These are phyloP conservation scores for Lachancea mirantina DNA, from an alignment of 805 yeast genomes.

Conservation along the genomic window DNA sequence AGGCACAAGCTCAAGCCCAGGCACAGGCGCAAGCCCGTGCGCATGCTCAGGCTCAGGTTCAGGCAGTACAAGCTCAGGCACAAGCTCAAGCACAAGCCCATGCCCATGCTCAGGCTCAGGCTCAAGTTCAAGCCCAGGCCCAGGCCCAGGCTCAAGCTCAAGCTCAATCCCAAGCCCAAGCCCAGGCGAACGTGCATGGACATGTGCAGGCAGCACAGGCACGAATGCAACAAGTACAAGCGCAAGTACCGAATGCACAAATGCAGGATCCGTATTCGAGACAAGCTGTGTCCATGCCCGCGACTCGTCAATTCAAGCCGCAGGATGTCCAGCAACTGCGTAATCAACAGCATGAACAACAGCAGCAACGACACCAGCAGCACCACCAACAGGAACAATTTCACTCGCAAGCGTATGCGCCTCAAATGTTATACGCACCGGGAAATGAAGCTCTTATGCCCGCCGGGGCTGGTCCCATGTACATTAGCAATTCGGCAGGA, in stretches of 20 bases:
- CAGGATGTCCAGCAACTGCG: slow-evolving; percentile 20
- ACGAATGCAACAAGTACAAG: background rate
- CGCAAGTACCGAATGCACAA: background rate
- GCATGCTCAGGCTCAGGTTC: slow-evolving; percentile 1
- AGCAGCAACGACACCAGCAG: slow-evolving; percentile 1
- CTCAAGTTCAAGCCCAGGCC: slow-evolving; percentile 6
- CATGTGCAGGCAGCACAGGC: background rate
- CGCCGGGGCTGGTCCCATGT: no score
- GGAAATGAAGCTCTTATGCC: no score
- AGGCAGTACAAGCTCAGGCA: slow-evolving; percentile 1
- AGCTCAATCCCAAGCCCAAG: background rate
- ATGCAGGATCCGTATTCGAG: slow-evolving; percentile 10
- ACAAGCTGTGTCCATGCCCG: no score
- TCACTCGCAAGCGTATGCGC: slow-evolving; percentile 13
- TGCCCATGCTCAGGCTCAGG: slow-evolving; percentile 6
- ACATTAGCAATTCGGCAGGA: no score
- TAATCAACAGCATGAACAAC: slow-evolving; percentile 21
- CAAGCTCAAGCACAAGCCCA: slow-evolving; percentile 7
- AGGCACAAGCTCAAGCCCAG: slow-evolving; percentile 1
- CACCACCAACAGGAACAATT: slow-evolving; percentile 18
- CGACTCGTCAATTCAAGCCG: no score
- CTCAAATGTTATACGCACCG: background rate
- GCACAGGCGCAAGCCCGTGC: slow-evolving; percentile 2
- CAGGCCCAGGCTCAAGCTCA: slow-evolving; percentile 7
- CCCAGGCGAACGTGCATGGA: background rate